Evolutionary conservation across 257 asterid genomes (phyloP).

Genomic region (Solanum piurae): DNA sequence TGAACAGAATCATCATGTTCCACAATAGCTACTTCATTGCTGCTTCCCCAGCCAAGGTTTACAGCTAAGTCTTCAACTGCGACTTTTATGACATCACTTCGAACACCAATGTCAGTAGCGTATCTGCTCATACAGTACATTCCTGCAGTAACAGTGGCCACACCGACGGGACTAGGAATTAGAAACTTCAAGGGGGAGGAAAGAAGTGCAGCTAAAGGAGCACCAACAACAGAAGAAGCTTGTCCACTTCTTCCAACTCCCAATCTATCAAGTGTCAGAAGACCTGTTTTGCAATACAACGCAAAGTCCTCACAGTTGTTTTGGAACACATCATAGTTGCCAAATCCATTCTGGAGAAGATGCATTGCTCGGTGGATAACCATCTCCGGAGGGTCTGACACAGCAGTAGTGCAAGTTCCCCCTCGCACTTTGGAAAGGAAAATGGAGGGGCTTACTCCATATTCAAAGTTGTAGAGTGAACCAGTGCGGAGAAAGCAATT

Average conservation of each 20-base stretch:
- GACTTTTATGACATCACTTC: slow-evolving; percentile 70
- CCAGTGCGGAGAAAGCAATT: slow-evolving; percentile 77
- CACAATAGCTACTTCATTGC: slow-evolving; percentile 15
- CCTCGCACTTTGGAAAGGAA: slow-evolving; percentile 84
- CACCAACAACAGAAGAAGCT: slow-evolving; percentile 80
- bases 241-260: slow-evolving; percentile 93
- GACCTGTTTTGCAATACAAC: slow-evolving; percentile 90
- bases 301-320: slow-evolving; percentile 97
- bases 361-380: slow-evolving; percentile 85
- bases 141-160: slow-evolving; percentile 82
- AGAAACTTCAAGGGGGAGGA: slow-evolving; percentile 74
- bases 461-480: slow-evolving; percentile 59
- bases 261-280: slow-evolving; percentile 53
- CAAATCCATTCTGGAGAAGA: slow-evolving; percentile 74
- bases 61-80: slow-evolving; percentile 70
- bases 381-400: slow-evolving; percentile 42
- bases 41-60: slow-evolving; percentile 53
- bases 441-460: slow-evolving; percentile 55
- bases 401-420: slow-evolving; percentile 91
- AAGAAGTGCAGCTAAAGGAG: slow-evolving; percentile 83
- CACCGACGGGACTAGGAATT: slow-evolving; percentile 72
- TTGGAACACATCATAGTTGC: slow-evolving; percentile 71
- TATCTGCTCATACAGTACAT: slow-evolving; percentile 87
- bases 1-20: slow-evolving; percentile 13
- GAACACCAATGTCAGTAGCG: slow-evolving; percentile 82